These are phyloP conservation scores for Penicillium paradoxum DNA, from an alignment of 495 filamentous ascomycete genomes.

Conservation along the genomic window DNA sequence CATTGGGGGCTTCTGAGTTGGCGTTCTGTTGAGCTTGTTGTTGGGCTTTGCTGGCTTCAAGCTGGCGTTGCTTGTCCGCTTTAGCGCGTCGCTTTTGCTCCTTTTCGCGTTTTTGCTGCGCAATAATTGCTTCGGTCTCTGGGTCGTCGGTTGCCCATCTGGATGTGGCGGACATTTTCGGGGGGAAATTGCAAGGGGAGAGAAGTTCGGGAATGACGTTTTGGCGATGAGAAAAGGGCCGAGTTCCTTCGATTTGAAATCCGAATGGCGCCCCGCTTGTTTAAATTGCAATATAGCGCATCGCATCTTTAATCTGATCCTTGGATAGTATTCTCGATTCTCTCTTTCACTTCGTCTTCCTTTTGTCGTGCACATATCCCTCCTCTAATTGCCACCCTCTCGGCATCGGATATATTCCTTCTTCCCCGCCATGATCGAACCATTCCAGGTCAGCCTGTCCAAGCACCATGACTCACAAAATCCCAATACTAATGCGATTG, in stretches of 20 bases:
- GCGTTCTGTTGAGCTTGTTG: conserved; percentile 17
- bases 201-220: conserved; percentile 30
- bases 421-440: conserved; percentile 47
- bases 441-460: conserved; percentile 49
- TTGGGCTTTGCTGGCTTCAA: conserved; percentile 48
- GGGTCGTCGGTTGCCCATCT: conserved; percentile 79
- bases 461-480: conserved; percentile 2
- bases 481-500: conserved; percentile 1
- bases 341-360: not conserved
- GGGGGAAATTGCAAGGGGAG: not conserved
- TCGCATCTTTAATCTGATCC: not conserved
- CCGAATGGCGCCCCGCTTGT: conserved; percentile 32
- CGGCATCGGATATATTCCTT: conserved; percentile 15
- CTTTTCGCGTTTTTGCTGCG: conserved; percentile 75
- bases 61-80: conserved; percentile 74
- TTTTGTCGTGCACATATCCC: not conserved
- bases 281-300: conserved; percentile 1
- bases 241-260: conserved; percentile 34
- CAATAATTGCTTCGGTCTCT: conserved; percentile 64
- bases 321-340: not conserved
- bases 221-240: conserved; percentile 21
- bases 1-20: conserved; percentile 16
- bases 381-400: not conserved
- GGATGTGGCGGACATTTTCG: conserved; percentile 65
- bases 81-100: conserved; percentile 84